Base-by-base conservation (phyloP, 2,329 filamentous ascomycete species). In the Xylariaceae sp. region DNA sequence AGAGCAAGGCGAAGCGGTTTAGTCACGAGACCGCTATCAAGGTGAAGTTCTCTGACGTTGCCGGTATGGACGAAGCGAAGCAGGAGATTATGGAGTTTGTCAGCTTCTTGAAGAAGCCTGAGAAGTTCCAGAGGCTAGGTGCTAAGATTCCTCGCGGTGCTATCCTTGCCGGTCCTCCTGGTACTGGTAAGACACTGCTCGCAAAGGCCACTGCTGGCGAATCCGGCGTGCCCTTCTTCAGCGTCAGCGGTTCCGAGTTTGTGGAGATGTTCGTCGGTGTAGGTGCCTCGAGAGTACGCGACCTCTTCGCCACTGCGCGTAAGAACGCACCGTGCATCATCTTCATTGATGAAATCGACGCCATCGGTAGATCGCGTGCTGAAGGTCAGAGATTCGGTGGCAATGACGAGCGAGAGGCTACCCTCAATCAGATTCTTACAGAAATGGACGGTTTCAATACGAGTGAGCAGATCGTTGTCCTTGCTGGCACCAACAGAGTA, bases 401-500 rank as follows among this genome's bases (percentile, higher is more conserved):
- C 60, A 98, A 98, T 71, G 95, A 99, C 71, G 95, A 99, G 78
- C 89, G 95, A 60, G 95, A 99, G 78, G 91, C 91, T 44, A 99
- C 95, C 0, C 87, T 99, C 24, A 99, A 99, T 76, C 95, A 99
- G 78, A 98, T 99, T 60, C 81, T 99, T 51, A 99, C 95, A 0
- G 95, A 99, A 75, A 99, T 99, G 95, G 95, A 99, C 73, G 95
- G 94, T 56, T 98, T 98, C 86, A 97, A 97, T 76, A 98, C 94
- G 6, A 86, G 89, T 2, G 94, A 98, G 70, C 94, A 98, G 77
- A 91, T 99, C 37, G 94, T 99, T 50, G 95, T 99, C 28, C 84
- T 99, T 61, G 95, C 95, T 45, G 95, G 95, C 78, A 99, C 95
- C 53, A 99, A 99, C 78, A 85, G 95, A 77, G 90, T 92, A 9